Percentiles rank a stretch among this genome's conserved stretches.
These are phyloP conservation scores for Hemileccinum impolitum DNA, from an alignment of 768 basidiomycete species.

Conservation along the genomic window DNA sequence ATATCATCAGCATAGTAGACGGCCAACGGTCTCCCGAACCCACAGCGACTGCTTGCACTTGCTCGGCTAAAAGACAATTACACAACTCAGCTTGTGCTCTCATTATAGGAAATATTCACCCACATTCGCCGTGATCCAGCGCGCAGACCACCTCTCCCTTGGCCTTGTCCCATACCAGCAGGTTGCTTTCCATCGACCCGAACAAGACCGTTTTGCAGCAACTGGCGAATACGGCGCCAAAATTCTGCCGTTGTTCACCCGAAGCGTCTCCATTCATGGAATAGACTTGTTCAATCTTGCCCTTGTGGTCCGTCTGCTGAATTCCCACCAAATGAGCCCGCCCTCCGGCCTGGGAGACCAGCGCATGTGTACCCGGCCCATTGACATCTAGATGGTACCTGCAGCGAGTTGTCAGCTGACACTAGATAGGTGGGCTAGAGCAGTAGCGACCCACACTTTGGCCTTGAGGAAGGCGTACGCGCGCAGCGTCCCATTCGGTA, in stretches of 20 bases:
- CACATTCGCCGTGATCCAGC: slow-evolving; percentile 59
- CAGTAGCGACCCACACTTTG: slow-evolving; percentile 46
- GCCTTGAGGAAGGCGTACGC: slow-evolving; percentile 57
- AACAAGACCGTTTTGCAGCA: slow-evolving; percentile 54
- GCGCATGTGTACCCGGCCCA: slow-evolving; percentile 44
- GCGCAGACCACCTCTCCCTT: slow-evolving; percentile 54
- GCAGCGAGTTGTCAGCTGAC: slow-evolving; percentile 10
- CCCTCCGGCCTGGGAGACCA: slow-evolving; percentile 52
- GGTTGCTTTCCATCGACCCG: slow-evolving; percentile 50
- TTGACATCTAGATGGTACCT: slow-evolving; percentile 57
- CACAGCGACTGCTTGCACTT: slow-evolving; percentile 34
- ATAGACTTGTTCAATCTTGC: slow-evolving; percentile 52
- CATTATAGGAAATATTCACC: slow-evolving; percentile 12
- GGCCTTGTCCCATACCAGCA: slow-evolving; percentile 61
- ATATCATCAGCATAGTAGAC: slow-evolving; percentile 25
- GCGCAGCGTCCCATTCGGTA: slow-evolving; percentile 63
- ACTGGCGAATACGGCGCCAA: slow-evolving; percentile 54
- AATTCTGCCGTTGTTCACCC: slow-evolving; percentile 32
- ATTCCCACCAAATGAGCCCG: slow-evolving; percentile 51
- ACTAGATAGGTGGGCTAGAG: neutral
- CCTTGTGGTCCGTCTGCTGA: slow-evolving; percentile 46
- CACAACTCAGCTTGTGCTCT: slow-evolving; percentile 6
- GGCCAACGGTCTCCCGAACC: slow-evolving; percentile 8
- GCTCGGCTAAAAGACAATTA: slow-evolving; percentile 24
- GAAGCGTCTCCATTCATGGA: slow-evolving; percentile 35